Base-by-base conservation (phyloP, 805 yeast genomes). In the Barnettozyma vustinii region DNA sequence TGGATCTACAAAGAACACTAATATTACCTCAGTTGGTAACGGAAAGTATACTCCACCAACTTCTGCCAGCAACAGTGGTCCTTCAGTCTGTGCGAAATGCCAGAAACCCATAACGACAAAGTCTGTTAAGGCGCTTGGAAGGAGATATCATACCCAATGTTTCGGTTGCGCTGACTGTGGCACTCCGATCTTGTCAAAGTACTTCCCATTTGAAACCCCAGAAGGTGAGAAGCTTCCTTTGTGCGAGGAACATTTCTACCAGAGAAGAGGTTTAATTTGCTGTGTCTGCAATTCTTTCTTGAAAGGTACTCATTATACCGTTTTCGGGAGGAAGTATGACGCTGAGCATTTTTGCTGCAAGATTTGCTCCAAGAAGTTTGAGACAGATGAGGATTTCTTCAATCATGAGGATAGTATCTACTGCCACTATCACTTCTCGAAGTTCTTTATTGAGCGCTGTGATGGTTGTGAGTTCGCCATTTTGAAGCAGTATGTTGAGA, bases 321-420 rank as follows among this genome's bases (percentile, higher is more conserved):
- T 97, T 0, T 77, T 91, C 59, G 96, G 96, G 12, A 81, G 83
- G 57, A 87, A 92, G 61, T 94, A 89, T 65, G 98, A 94, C 61
- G 83, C 92, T 46, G 97, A 94, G 57, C 99, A 94, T 67, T 94
- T 95, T 67, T 86, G 88, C 48, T 95, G 99, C 69, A 81, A 85
- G 8, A 80, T 88, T 30, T 94, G 99, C 63, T 79, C 83, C 37
- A 82, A 82, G 48, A 87, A 87, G 23, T 94, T 95, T 65, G 96
- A 92, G 30, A 81, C 87, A 4, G 91, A 91, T 49, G 97, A 91
- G 65, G 88, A 90, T 61, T 94, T 90, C 65, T 88, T 87, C 67
- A 97, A 92, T 66, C 91, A 87, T 64, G 81, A 86, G 21, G 82
- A 83, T 52, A 75, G 80, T 49, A 82, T 94, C 13, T 94, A 83